Conservation (phyloP, 495 filamentous ascomycete species). For the Penicillium daleae region DNA sequence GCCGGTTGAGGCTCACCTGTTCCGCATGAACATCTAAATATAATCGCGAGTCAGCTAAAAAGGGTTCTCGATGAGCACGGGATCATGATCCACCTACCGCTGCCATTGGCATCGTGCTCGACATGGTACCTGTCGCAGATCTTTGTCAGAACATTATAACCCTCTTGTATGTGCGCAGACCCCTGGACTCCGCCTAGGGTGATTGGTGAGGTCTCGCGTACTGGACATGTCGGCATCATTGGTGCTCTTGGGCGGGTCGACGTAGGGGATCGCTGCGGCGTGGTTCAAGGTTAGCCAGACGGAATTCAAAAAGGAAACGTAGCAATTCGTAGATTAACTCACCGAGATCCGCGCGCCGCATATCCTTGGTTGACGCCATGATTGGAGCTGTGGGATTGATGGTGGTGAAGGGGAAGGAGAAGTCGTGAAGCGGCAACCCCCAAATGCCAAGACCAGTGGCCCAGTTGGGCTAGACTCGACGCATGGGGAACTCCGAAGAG, state of each 20-base stretch:
- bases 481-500: conserved; percentile 4
- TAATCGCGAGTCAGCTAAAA: conserved; percentile 24
- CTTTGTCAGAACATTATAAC: conserved; percentile 14
- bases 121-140: conserved; percentile 61
- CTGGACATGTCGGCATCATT: conserved; percentile 58
- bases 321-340: conserved; percentile 30
- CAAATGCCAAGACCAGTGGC: conserved; percentile 16
- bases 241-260: conserved; percentile 59
- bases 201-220: conserved; percentile 31
- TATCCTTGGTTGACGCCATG: conserved; percentile 83
- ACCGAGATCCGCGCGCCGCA: conserved; percentile 85
- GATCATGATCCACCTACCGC: conserved; percentile 58
- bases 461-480: conserved; percentile 18
- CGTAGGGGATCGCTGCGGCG: conserved; percentile 62
- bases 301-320: background rate
- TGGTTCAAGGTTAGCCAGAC: conserved; percentile 17
- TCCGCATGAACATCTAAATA: conserved; percentile 80
- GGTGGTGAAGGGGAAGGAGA: conserved; percentile 11
- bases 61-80: background rate
- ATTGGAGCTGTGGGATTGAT: conserved; percentile 16
- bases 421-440: conserved; percentile 18
- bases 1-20: conserved; percentile 61
- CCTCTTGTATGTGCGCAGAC: background rate
- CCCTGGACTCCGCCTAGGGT: background rate
- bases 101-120: conserved; percentile 88